phyloP scores from a whole-genome alignment of 208 protist species.

The Crithidia expoeki region DNA sequence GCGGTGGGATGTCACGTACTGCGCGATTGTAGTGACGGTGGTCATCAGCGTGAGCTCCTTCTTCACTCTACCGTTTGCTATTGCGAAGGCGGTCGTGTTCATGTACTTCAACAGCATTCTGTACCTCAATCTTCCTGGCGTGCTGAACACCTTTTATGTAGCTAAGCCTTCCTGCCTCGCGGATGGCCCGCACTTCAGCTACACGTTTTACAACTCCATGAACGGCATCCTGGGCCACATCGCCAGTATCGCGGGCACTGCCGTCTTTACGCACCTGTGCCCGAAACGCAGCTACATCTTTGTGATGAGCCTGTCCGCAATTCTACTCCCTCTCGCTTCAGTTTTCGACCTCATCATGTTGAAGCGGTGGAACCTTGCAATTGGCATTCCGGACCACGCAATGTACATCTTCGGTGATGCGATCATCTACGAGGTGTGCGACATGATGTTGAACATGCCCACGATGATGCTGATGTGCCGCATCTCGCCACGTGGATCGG shows the following conservation, averaged over 20 bases:
- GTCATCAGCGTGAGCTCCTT: constrained; percentile 26
- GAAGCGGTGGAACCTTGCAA: constrained; percentile 65
- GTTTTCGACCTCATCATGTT: constrained; percentile 71
- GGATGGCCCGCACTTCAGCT: constrained; percentile 59
- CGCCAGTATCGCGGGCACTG: constrained; percentile 43
- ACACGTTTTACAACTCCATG: constrained; percentile 63
- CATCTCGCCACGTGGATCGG: constrained; percentile 70
- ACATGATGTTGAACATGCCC: constrained; percentile 73
- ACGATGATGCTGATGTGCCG: constrained; percentile 71
- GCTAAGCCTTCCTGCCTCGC: constrained; percentile 44
- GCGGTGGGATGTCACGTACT: constrained; percentile 23
- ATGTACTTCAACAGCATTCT: constrained; percentile 36
- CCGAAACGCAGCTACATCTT: constrained; percentile 50
- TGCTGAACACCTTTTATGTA: constrained; percentile 57
- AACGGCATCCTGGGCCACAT: constrained; percentile 40
- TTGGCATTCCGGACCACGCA: constrained; percentile 52
- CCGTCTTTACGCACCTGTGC: constrained; percentile 61
- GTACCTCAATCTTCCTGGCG: constrained; percentile 54
- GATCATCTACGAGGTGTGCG: constrained; percentile 60
- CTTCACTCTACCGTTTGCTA: constrained; percentile 34
- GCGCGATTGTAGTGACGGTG: constrained; percentile 11
- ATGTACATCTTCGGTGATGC: constrained; percentile 72
- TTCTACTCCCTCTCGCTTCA: constrained; percentile 46
- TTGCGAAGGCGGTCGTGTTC: constrained; percentile 44
- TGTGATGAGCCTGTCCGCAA: constrained; percentile 52